These are phyloP conservation scores for Podaxis sp. DNA, from an alignment of 768 basidiomycete genomes.

Conservation along the genomic window DNA sequence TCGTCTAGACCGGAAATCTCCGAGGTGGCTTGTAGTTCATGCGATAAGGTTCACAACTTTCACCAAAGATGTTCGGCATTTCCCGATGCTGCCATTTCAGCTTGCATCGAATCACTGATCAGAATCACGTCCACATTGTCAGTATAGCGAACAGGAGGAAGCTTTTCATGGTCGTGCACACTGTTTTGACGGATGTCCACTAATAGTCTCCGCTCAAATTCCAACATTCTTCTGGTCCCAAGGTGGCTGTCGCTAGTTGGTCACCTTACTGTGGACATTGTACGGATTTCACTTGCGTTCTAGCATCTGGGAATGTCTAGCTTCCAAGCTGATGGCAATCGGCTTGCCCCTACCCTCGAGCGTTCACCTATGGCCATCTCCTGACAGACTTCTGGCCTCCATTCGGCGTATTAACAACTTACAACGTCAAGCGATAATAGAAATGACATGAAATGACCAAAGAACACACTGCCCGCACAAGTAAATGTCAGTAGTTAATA, in stretches of 20 bases:
- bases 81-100: not conserved
- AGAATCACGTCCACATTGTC: too few species aligned
- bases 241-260: too few species aligned
- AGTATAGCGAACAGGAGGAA: too few species aligned
- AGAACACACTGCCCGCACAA: not conserved
- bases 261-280: too few species aligned
- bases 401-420: not conserved
- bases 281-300: not conserved
- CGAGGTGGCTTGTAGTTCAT: slow-evolving; percentile 44
- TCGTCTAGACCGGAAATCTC: slow-evolving; percentile 33
- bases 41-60: slow-evolving; percentile 32
- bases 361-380: not conserved
- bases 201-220: too few species aligned
- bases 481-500: not conserved
- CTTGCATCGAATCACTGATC: not conserved
- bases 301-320: not conserved
- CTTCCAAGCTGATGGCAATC: not conserved
- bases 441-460: not conserved
- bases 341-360: not conserved
- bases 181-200: too few species aligned
- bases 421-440: not conserved
- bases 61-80: not conserved
- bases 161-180: too few species aligned
- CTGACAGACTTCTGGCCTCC: not conserved
- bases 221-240: too few species aligned